phyloP scores from a whole-genome alignment of 495 filamentous ascomycete species.

The Glonium stellatum region DNA sequence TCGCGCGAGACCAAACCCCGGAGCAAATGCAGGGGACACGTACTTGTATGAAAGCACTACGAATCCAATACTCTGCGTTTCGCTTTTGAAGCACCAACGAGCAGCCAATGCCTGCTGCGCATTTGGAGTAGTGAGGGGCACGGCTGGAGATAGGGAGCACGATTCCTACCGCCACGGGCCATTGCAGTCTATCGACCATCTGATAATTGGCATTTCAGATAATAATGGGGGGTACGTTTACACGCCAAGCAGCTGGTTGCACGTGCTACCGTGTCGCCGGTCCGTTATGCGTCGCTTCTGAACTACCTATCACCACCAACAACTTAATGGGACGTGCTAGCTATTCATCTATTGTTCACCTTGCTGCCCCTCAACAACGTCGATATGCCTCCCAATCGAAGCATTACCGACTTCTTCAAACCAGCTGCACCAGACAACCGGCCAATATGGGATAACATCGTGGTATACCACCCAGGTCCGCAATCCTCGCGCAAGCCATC shows the following conservation, averaged over 20 bases:
- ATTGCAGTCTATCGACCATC: too few species aligned
- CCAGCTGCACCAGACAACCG: conserved; percentile 3
- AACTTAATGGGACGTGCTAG: neutral
- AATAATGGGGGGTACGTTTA: neutral
- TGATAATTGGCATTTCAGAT: too few species aligned
- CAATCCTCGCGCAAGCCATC: neutral
- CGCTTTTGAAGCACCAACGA: neutral
- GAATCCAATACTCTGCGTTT: neutral
- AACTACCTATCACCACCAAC: neutral
- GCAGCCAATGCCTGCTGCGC: neutral
- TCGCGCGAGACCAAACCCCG: neutral
- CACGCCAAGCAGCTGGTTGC: neutral
- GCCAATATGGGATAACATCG: neutral
- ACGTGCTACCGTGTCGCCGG: conserved; percentile 1
- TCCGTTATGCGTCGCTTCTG: too few species aligned
- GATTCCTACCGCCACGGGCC: too few species aligned
- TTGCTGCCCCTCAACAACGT: neutral
- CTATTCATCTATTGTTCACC: too few species aligned
- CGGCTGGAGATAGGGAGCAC: too few species aligned
- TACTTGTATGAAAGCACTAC: neutral
- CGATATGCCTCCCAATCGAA: conserved; percentile 31
- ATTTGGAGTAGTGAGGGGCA: neutral
- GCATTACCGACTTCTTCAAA: conserved; percentile 40
- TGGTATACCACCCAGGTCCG: neutral
- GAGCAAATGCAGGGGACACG: neutral